phyloP scores from a whole-genome alignment of 352 stramenopile genomes.

The Globisporangium nodosum region DNA sequence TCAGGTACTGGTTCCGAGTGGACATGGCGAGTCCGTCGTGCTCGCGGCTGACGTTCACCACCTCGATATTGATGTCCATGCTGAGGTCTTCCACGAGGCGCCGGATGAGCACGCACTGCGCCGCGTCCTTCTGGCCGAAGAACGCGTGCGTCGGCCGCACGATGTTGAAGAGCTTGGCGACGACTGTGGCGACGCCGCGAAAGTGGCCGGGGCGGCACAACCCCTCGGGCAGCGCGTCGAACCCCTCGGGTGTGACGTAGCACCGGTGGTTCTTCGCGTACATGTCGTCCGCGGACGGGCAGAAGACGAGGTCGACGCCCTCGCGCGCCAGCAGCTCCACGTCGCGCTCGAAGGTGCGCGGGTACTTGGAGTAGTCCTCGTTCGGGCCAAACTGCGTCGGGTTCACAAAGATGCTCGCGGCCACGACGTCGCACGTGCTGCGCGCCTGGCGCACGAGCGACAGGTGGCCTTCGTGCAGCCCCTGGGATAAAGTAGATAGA shows the following conservation, averaged over 20 bases:
- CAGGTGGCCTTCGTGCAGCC: constrained; percentile 96
- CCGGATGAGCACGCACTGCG: constrained; percentile 95
- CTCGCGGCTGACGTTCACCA: constrained; percentile 93
- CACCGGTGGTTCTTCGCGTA: constrained; percentile 82
- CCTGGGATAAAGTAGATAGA: constrained; percentile 24
- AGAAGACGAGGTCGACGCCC: constrained; percentile 91
- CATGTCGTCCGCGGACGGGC: constrained; percentile 80
- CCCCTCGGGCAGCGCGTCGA: constrained; percentile 93
- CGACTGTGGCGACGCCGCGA: constrained; percentile 97
- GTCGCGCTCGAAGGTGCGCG: constrained; percentile 94
- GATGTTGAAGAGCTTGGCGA: constrained; percentile 99
- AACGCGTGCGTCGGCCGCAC: constrained; percentile 95
- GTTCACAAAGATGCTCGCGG: constrained; percentile 99
- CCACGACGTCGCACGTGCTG: constrained; percentile 90
- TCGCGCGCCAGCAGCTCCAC: constrained; percentile 74
- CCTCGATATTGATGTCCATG: constrained; percentile 90
- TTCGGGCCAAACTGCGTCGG: constrained; percentile 97
- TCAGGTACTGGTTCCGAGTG: constrained; percentile 98
- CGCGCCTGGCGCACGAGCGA: constrained; percentile 87
- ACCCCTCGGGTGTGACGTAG: constrained; percentile 92
- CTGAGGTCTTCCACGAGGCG: constrained; percentile 96
- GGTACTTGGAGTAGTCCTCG: constrained; percentile 99
- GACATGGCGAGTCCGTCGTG: constrained; percentile 95
- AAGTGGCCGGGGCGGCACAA: constrained; percentile 94
- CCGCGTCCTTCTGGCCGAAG: constrained; percentile 99